A percentile compares a stretch with the other conserved stretches of the same genome.
These are phyloP conservation scores for Xylaria venustula DNA, from an alignment of 495 filamentous ascomycete species.

Conservation along the genomic window DNA sequence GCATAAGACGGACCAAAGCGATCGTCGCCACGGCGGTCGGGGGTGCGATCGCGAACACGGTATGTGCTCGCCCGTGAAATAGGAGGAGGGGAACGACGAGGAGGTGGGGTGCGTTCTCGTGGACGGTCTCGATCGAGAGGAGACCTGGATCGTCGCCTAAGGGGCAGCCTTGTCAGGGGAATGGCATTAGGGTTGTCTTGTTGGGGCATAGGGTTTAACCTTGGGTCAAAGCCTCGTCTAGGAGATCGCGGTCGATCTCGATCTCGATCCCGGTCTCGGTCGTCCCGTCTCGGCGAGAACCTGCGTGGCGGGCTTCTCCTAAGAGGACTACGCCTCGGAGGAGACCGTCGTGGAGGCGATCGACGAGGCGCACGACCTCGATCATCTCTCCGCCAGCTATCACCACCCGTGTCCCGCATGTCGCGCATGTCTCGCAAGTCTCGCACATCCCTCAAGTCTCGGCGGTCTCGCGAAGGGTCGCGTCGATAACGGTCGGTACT, in stretches of 20 bases:
- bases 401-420: constrained; percentile 17
- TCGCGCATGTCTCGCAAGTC: constrained; percentile 15
- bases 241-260: constrained; percentile 36
- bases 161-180: constrained; percentile 25
- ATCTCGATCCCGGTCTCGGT: constrained; percentile 32
- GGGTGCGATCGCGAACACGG: constrained; percentile 41
- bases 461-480: constrained; percentile 31
- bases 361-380: constrained; percentile 37
- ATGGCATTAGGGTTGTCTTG: constrained; percentile 22
- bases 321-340: constrained; percentile 37
- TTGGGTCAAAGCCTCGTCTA: constrained; percentile 30
- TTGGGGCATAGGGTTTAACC: constrained; percentile 26
- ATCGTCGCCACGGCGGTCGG: constrained; percentile 44
- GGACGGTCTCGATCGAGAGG: constrained; percentile 44
- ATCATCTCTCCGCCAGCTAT: constrained; percentile 43
- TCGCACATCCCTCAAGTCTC: constrained; percentile 9
- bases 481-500: constrained; percentile 34
- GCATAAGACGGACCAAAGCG: constrained; percentile 34
- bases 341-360: constrained; percentile 27
- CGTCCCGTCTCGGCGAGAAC: constrained; percentile 43
- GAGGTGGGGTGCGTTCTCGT: constrained; percentile 40
- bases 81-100: constrained; percentile 37
- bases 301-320: constrained; percentile 35
- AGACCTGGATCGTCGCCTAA: constrained; percentile 48
- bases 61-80: constrained; percentile 34